Evolutionary conservation across 805 yeast genomes (phyloP), one percentile per base, ranked within the genome.

Genomic region (Candida fluviatilis): DNA sequence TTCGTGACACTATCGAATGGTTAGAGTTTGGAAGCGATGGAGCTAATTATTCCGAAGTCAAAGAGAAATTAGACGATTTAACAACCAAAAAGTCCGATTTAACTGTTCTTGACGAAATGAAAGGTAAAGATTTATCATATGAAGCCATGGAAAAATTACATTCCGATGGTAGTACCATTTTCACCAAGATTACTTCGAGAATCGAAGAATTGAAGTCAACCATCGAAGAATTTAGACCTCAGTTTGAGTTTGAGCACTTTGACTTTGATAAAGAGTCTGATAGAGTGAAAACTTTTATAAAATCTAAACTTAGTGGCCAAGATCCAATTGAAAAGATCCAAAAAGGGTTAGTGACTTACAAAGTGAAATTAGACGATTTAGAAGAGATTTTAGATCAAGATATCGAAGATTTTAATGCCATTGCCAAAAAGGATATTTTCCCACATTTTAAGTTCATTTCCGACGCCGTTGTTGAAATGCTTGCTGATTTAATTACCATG

Each of bases 11-110:
- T 18, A 61, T 84, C 33, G 91, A 83, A 42, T 87, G 95, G 95
- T 63, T 88, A 27, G 95, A 87, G 35, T 78, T 75, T 49, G 88
- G 79, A 13, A 71, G 86, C 26, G 84, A 75, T 38, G 66, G 62
- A 16, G 74, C 84, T 1, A 45, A 58, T 3, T 12, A 54, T 15
- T 52, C 53, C 3, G 63, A 58, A 4, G 43, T 66, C 10, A 38
- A 50, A 31, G 51, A 39, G 7, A 66, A 61, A 44, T 36, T 52
- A 15, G 38, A 44, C n/a, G 48, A 46, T 18, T 35, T 66, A 4
- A 25, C 41, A 0, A 43, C 39, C 2, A 48, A 52, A 32, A 52
- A 48, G 40, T 27, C 38, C 2, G 46, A 47, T 18, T 45, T 65
- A 36, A 64, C 67, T 25, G 52, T 61, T 3, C 65, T 58, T 36